Percentiles rank a stretch among this genome's conserved stretches.
Evolutionary conservation across 1,284 basidiomycete genomes (phyloP).

Genomic region (Neolentinus lepideus): DNA sequence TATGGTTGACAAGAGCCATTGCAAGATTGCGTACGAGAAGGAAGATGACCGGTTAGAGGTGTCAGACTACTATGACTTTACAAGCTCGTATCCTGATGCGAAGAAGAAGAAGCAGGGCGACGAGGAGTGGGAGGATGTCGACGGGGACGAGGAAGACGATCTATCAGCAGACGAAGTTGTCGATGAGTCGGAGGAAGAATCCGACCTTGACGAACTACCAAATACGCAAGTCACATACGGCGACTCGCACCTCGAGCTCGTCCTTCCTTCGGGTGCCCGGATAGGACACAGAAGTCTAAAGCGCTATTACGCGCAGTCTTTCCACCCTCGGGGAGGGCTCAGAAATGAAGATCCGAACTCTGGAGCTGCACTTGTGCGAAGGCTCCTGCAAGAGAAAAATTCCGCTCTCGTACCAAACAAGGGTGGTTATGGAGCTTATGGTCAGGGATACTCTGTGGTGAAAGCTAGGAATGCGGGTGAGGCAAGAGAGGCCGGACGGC

Average conservation of each 20-base stretch:
- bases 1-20: constrained; percentile 93
- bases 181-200: constrained; percentile 35
- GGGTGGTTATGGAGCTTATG: constrained; percentile 83
- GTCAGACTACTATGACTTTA: constrained; percentile 94
- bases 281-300: constrained; percentile 89
- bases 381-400: constrained; percentile 74
- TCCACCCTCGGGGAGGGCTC: constrained; percentile 29
- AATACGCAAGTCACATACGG: constrained; percentile 61
- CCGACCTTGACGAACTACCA: constrained; percentile 30
- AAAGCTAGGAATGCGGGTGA: constrained; percentile 94
- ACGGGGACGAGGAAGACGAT: constrained; percentile 56
- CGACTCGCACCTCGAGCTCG: constrained; percentile 82
- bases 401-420: constrained; percentile 77
- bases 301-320: constrained; percentile 85
- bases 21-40: constrained; percentile 90
- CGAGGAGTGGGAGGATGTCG: constrained; percentile 36
- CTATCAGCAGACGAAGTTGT: constrained; percentile 49
- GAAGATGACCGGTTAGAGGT: constrained; percentile 81
- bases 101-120: constrained; percentile 22
- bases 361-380: constrained; percentile 66
- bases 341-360: constrained; percentile 56
- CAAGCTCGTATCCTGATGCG: constrained; percentile 67
- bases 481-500: constrained; percentile 86
- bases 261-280: constrained; percentile 87
- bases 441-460: constrained; percentile 73